Percentiles rank a stretch among this genome's conserved stretches.
These are phyloP conservation scores for Sporobolus alterniflorus DNA, from an alignment of 202 grass and related monocot species.

Conservation along the genomic window DNA sequence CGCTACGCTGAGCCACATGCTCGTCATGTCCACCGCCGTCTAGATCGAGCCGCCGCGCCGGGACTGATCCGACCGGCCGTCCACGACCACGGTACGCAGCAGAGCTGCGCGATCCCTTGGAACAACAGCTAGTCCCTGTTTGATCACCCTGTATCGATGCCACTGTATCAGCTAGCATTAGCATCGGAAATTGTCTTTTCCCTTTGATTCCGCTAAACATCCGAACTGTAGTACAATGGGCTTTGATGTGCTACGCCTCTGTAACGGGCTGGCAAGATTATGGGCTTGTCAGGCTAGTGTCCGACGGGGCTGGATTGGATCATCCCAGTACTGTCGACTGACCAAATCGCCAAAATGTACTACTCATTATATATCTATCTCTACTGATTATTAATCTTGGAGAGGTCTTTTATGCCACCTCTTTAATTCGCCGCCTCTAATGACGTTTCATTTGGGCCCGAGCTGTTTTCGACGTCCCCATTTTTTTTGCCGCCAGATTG, in stretches of 20 bases:
- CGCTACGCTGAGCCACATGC: slow-evolving; percentile 85
- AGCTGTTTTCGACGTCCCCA: too few species aligned
- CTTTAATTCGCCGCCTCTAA: too few species aligned
- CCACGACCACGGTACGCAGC: background rate
- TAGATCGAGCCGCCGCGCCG: slow-evolving; percentile 21
- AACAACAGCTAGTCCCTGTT: background rate
- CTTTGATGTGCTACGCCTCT: background rate
- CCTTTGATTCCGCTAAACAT: background rate
- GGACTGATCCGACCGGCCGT: background rate
- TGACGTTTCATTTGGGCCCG: too few species aligned
- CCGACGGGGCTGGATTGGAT: too few species aligned
- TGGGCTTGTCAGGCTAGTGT: background rate
- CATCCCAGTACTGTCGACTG: too few species aligned
- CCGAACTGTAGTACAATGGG: background rate
- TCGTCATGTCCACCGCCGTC: slow-evolving; percentile 73
- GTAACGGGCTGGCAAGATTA: background rate
- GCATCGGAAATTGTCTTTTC: background rate
- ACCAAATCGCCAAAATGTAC: too few species aligned
- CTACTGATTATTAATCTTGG: too few species aligned
- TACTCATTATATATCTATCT: too few species aligned
- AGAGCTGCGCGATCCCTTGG: background rate
- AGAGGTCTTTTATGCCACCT: too few species aligned
- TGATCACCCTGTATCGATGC: background rate
- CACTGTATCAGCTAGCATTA: slow-evolving; percentile 1
- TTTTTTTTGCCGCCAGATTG: too few species aligned